Base-by-base conservation (phyloP, 116 monocot genomes). In the Zostera marina region DNA sequence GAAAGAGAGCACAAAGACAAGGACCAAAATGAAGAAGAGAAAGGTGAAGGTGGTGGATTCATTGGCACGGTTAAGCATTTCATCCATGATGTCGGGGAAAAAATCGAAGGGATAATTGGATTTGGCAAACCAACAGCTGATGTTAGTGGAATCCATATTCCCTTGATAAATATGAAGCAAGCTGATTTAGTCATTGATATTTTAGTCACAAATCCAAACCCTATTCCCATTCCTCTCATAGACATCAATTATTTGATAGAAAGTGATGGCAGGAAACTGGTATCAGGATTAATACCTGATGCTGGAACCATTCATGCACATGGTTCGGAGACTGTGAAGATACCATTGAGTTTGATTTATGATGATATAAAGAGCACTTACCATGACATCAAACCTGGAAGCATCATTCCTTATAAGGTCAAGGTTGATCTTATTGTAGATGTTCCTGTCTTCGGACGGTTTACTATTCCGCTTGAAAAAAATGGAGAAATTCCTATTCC, bases 121-220 rank as follows among this genome's bases (percentile, higher is more conserved):
- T 91, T 99, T 64, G 99, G 91, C 48, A 99, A 91, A 65, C 91
- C 99, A 32, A 81, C 87, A 46, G 99, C 91, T 8, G 91, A 91
- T 77, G 84, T 99, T 56, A 69, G 67, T 20, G 91, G 69, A 6
- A 56, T 99, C 45, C 91, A 91, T 63, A 69, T 99, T 43, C 81
- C 99, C 14, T 63, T 53, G 41, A 83, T 99, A 66, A 84, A 74
- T 65, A 65, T 99, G 49, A 61, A 99, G 60, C 79, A 84, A 72
- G 68, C 63, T 41, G 99, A 99, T 2, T 65, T 99, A 53, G 79
- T 99, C 53, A 65, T 87, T 25, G 91, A 99, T 56, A 63, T 87
- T 32, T 73, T 84, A 26, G 73, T 99, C 16, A 62, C 77, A 41
- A 99, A 99, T 62, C 99, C 99, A 11, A 99, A 99, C 54, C 99